phyloP scores from a whole-genome alignment of 2,329 filamentous ascomycete genomes.

The Acrocalymma vagum region DNA sequence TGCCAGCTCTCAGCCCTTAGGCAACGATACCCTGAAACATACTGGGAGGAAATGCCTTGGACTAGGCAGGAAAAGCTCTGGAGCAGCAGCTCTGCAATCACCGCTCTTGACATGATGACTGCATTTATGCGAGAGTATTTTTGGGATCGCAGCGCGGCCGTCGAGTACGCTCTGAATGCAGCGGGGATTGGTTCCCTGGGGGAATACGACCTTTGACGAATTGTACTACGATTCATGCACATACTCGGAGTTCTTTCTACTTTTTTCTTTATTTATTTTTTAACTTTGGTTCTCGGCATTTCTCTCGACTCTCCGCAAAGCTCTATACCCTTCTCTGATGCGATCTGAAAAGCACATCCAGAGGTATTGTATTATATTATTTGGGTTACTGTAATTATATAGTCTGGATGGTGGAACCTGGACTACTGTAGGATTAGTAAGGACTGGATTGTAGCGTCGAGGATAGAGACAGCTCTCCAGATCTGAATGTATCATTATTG shows the following conservation, averaged over 20 bases:
- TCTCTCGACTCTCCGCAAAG: conserved; percentile 20
- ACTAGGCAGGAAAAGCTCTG: conserved; percentile 40
- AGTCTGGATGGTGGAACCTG: too few relatives aligned
- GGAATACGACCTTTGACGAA: conserved; percentile 29
- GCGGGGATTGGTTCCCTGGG: conserved; percentile 38
- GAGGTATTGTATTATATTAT: too few relatives aligned
- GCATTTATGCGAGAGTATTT: conserved; percentile 47
- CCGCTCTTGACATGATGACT: conserved; percentile 42
- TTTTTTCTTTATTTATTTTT: background rate
- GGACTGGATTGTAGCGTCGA: too few relatives aligned
- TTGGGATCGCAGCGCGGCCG: conserved; percentile 43
- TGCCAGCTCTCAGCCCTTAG: conserved; percentile 34
- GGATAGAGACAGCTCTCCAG: too few relatives aligned
- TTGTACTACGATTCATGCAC: conserved; percentile 1
- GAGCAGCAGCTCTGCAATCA: conserved; percentile 40
- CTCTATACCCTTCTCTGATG: conserved; percentile 23
- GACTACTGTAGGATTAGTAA: conserved; percentile 1
- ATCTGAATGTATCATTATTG: too few relatives aligned
- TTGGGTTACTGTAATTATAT: conserved; percentile 8
- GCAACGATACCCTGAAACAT: conserved; percentile 35
- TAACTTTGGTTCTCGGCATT: conserved; percentile 15
- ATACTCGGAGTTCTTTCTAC: too few relatives aligned
- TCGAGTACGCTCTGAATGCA: conserved; percentile 36
- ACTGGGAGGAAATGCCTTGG: conserved; percentile 40
- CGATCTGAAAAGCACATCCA: conserved; percentile 8